Percentiles rank a stretch among this genome's conserved stretches.
These are phyloP conservation scores for Saururus chinensis DNA, from an alignment of 164 flowering plant species.

Conservation along the genomic window DNA sequence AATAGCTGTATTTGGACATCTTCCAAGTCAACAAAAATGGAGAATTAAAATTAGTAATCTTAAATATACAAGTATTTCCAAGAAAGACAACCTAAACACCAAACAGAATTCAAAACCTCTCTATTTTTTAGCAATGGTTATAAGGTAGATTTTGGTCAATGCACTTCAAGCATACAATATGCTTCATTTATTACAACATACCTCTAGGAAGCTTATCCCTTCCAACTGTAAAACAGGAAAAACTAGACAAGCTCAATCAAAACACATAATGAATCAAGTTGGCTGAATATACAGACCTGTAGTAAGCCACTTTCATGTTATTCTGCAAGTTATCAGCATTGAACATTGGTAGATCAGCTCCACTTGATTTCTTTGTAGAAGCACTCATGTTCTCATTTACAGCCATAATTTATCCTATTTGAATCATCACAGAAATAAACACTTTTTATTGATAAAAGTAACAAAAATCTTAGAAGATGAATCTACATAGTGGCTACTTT, in stretches of 20 bases:
- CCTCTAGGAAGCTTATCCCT: background rate
- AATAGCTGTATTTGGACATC: background rate
- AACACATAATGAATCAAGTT: too few relatives aligned
- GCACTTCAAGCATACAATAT: too few relatives aligned
- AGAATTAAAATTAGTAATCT: too few relatives aligned
- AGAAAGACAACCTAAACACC: too few relatives aligned
- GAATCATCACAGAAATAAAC: background rate
- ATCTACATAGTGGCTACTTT: background rate
- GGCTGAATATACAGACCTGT: conserved; percentile 41
- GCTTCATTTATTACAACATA: too few relatives aligned
- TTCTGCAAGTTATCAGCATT: conserved; percentile 75
- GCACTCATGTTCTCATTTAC: conserved; percentile 32
- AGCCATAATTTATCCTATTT: conserved; percentile 27
- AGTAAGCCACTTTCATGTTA: conserved; percentile 65
- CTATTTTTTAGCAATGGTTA: too few relatives aligned
- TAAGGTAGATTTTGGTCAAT: too few relatives aligned
- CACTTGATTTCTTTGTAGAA: conserved; percentile 41
- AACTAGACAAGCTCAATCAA: background rate
- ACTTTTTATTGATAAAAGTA: background rate
- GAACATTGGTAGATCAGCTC: conserved; percentile 45
- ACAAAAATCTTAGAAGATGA: background rate
- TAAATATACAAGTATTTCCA: background rate
- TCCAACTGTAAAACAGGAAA: background rate
- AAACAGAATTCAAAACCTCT: too few relatives aligned
- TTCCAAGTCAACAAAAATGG: too few relatives aligned